These are phyloP conservation scores for Nannizziopsis arthrosporioides DNA, from an alignment of 2,329 filamentous ascomycete genomes.

Conservation along the genomic window DNA sequence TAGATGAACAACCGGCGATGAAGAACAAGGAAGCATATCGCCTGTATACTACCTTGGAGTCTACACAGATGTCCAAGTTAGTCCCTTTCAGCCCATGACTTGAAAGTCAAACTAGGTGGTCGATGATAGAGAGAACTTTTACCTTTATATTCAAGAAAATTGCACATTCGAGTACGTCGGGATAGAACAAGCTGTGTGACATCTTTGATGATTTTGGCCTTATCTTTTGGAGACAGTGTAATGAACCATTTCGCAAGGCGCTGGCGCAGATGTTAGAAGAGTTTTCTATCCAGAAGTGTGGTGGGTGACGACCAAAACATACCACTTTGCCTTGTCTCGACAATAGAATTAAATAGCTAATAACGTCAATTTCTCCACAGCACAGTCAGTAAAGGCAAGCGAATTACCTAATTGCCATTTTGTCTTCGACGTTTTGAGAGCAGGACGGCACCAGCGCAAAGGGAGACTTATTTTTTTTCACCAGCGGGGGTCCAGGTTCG, in stretches of 20 bases:
- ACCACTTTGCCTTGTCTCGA: conserved; percentile 99
- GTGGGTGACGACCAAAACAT: conserved; percentile 41
- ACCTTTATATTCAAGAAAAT: conserved; percentile 99
- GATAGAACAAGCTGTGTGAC: conserved; percentile 95
- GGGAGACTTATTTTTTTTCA: not conserved
- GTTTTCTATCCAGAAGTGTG: conserved; percentile 22
- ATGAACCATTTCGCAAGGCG: conserved; percentile 99
- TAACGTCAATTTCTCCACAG: not conserved
- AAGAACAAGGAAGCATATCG: conserved; percentile 98
- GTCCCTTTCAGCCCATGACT: conserved; percentile 7
- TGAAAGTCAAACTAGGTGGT: not conserved
- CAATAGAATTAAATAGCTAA: conserved; percentile 90
- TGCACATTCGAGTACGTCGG: conserved; percentile 96
- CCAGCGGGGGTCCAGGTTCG: not conserved
- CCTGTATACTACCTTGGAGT: conserved; percentile 97
- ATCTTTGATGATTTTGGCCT: conserved; percentile 99
- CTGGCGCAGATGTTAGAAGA: conserved; percentile 37
- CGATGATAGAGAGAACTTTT: conserved; percentile 6
- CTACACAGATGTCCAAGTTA: conserved; percentile 38
- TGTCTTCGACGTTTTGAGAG: conserved; percentile 11
- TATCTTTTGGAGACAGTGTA: conserved; percentile 91
- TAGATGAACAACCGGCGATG: conserved; percentile 93
- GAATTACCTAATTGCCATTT: conserved; percentile 46
- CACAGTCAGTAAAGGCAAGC: not conserved
- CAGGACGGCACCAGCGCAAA: conserved; percentile 6